Percentiles rank a stretch among this genome's conserved stretches.
Conservation (phyloP, 2,329 filamentous ascomycete species). For the Triangularia setosa region DNA sequence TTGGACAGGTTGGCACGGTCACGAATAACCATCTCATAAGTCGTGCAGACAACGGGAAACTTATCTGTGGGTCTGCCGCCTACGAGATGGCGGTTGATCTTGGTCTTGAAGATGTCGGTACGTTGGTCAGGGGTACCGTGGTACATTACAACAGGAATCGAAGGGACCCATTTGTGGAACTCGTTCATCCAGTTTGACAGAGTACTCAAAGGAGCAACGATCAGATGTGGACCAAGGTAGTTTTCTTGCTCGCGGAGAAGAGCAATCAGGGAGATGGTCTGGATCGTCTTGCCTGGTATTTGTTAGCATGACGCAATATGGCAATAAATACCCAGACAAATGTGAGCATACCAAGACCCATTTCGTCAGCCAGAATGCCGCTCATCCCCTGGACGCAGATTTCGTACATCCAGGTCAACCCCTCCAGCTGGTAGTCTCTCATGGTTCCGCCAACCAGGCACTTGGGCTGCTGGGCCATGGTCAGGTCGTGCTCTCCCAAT, state of each 20-base stretch:
- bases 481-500: constrained; percentile 62
- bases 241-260: constrained; percentile 81
- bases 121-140: constrained; percentile 79
- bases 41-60: constrained; percentile 91
- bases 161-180: constrained; percentile 84
- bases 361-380: constrained; percentile 88
- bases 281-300: constrained; percentile 73
- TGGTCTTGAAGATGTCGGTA: constrained; percentile 68
- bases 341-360: constrained; percentile 64
- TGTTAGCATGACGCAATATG: constrained; percentile 12
- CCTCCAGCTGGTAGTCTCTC: constrained; percentile 91
- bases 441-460: constrained; percentile 84
- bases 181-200: constrained; percentile 96
- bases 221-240: constrained; percentile 81
- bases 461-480: constrained; percentile 80
- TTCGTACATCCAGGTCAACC: constrained; percentile 93
- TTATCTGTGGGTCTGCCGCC: constrained; percentile 54
- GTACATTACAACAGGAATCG: constrained; percentile 84
- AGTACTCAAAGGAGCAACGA: constrained; percentile 86
- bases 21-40: constrained; percentile 92
- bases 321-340: neutral
- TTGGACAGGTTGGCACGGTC: constrained; percentile 77
- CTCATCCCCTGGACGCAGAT: constrained; percentile 75
- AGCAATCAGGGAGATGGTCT: constrained; percentile 83
- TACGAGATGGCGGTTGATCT: constrained; percentile 66